A percentile compares a stretch with the other conserved stretches of the same genome.
phyloP scores from a whole-genome alignment of 169 alveolate genomes.

The Eimeria praecox region DNA sequence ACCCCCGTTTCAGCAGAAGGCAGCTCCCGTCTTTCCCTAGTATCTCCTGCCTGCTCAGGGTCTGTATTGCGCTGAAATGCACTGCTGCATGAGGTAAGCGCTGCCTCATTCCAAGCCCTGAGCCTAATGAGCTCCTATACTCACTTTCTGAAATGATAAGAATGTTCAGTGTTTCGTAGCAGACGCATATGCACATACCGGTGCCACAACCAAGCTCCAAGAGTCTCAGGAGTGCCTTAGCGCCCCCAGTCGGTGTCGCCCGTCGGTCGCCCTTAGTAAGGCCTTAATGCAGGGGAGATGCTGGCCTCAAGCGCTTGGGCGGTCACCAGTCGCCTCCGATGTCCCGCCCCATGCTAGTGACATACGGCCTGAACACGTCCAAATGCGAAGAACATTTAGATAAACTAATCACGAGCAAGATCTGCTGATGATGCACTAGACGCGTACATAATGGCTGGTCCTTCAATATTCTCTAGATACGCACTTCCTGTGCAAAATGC shows the following conservation, averaged over 20 bases:
- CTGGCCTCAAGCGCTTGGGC: neutral
- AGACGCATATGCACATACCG: neutral
- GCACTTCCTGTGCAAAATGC: neutral
- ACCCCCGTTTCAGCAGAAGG: neutral
- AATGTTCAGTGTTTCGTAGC: neutral
- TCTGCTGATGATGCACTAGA: neutral
- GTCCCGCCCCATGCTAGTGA: neutral
- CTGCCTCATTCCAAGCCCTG: neutral
- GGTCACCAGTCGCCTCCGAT: neutral
- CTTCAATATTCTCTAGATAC: neutral
- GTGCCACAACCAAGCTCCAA: neutral
- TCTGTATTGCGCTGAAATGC: neutral
- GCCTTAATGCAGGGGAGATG: neutral
- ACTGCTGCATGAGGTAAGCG: neutral
- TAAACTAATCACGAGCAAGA: neutral
- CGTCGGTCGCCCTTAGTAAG: neutral
- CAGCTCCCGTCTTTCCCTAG: neutral
- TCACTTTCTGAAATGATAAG: neutral
- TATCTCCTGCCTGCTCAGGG: neutral
- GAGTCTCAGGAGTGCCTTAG: neutral
- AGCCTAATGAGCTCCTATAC: neutral
- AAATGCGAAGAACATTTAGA: neutral
- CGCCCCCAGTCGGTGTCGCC: neutral
- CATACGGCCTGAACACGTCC: slow-evolving; percentile 5
- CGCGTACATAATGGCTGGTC: neutral